Evolutionary conservation across 2,329 filamentous ascomycete genomes (phyloP), one percentile per base, ranked within the genome.

Genomic region (Fusarium sacchari): DNA sequence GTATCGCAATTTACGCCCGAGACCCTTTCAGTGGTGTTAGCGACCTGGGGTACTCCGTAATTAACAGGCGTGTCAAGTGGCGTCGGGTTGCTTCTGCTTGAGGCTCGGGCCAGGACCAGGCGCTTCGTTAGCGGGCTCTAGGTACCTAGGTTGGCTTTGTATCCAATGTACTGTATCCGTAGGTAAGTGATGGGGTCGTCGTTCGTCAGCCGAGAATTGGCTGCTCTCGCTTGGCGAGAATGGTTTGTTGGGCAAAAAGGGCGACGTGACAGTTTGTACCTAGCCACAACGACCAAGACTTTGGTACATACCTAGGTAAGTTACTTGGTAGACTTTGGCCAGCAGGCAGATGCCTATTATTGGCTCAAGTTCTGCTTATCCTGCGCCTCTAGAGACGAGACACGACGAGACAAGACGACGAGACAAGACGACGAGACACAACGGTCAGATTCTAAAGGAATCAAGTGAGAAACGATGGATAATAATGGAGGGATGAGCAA

Each of bases 81-180:
- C 60, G 57, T n/a, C n/a, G n/a, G n/a, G n/a, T 44, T 37, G 49
- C 56, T 37, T 37, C 42, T 50, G 44, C 42, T 64, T 69, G 68
- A 72, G 68, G 70, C 70, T 72, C 70, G 64, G 68, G 56, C 46
- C 56, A 57, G 53, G 42, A 26, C 26, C 44, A 17, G 44, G 44
- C 56, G 42, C 56, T 59, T 50, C 15, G 56, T 50, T 50, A 59
- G 56, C 50, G 36, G 15, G 34, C 18, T 36, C 26, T n/a, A n/a
- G n/a, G n/a, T n/a, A n/a, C n/a, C n/a, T n/a, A n/a, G n/a, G n/a
- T 32, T 32, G 26, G 34, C 18, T 36, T 22, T 39, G 32, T 59
- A 32, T 36, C 34, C 36, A n/a, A n/a, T n/a, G n/a, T n/a, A n/a
- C n/a, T n/a, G n/a, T n/a, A n/a, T n/a, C n/a, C n/a, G n/a, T n/a